Evolutionary conservation across 768 basidiomycete genomes (phyloP), one percentile per base, ranked within the genome.

Genomic region (Exidia glandulosa): DNA sequence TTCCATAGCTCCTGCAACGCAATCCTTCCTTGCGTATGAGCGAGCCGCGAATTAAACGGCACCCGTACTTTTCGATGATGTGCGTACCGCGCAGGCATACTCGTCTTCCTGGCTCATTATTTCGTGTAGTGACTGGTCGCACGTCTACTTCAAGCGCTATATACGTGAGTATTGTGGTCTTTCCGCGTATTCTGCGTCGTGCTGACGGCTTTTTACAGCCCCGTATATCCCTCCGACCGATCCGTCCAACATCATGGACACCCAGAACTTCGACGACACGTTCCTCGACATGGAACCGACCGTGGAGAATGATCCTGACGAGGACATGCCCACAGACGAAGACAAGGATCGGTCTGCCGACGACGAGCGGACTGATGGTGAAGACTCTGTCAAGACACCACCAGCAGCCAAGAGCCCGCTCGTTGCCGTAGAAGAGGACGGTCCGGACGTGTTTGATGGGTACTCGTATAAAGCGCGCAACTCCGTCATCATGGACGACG

Each of bases 51-150:
- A 88, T 98, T 71, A 95, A 96, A 77, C 81, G 83, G 61, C 93
- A 95, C 73, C 88, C 88, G 3, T 98, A 98, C 75, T 96, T 98
- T 75, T 86, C 87, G 13, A 89, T 89, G 86, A 93, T 97, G 85
- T 90, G 67, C 64, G 88, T 77, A 10, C 31, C 48, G 54, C 47
- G 19, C 37, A 63, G 30, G 48, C 5, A 32, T 45, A 61, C 25
- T n/a, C n/a, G 63, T 57, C n/a, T 62, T 63, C 57, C 63, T 63
- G 32, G 60, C 62, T 59, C 57, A 36, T 62, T 63, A 45, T 59
- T 62, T 37, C 41, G n/a, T 65, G 63, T 75, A 92, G 90, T 74
- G 90, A 93, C 73, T 94, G 91, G 91, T 83, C 87, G 57, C 90
- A 93, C 75, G 90, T 95, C 69, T 92, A 90, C 74, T 87, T 90